Conservation (phyloP, 495 filamentous ascomycete genomes). For the Daldinia vernicosa region DNA sequence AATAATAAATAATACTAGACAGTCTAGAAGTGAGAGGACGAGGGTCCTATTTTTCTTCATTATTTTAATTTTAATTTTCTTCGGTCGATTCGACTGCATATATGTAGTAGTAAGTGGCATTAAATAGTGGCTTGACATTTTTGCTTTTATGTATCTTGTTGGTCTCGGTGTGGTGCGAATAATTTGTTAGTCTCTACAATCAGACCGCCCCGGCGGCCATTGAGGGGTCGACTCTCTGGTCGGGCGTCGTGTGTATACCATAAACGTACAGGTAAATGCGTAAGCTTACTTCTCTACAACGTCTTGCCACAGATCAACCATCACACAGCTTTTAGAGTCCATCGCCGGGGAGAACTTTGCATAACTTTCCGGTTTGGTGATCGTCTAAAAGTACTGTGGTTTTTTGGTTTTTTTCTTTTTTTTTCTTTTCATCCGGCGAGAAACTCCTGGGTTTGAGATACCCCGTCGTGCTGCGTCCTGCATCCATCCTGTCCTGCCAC, state of each 20-base stretch:
- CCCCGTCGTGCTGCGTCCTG: conserved; percentile 2
- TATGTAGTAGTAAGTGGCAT: background rate
- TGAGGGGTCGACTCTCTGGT: conserved; percentile 15
- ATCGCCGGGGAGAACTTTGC: conserved; percentile 19
- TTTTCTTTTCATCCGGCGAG: conserved; percentile 12
- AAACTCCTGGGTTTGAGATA: conserved; percentile 8
- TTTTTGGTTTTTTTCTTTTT: background rate
- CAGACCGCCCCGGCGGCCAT: background rate
- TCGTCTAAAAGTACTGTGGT: conserved; percentile 9
- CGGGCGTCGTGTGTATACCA: conserved; percentile 9
- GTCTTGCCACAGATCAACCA: conserved; percentile 32
- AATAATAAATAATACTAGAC: too few relatives aligned
- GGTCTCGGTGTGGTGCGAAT: conserved; percentile 24
- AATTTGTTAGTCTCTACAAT: conserved; percentile 4
- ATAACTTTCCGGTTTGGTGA: conserved; percentile 22
- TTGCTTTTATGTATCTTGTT: conserved; percentile 11
- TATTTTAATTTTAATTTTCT: background rate
- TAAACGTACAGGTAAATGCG: conserved; percentile 17
- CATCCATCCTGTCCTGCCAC: conserved; percentile 13
- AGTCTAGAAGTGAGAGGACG: too few relatives aligned
- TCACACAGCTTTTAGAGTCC: conserved; percentile 15
- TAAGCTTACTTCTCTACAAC: conserved; percentile 33
- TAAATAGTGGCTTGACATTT: conserved; percentile 26
- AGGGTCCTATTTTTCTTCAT: background rate
- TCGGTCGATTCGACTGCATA: background rate